A percentile compares a stretch with the other conserved stretches of the same genome.
phyloP scores from a whole-genome alignment of 148 eudicot genomes.

The Spergularia bocconei region DNA sequence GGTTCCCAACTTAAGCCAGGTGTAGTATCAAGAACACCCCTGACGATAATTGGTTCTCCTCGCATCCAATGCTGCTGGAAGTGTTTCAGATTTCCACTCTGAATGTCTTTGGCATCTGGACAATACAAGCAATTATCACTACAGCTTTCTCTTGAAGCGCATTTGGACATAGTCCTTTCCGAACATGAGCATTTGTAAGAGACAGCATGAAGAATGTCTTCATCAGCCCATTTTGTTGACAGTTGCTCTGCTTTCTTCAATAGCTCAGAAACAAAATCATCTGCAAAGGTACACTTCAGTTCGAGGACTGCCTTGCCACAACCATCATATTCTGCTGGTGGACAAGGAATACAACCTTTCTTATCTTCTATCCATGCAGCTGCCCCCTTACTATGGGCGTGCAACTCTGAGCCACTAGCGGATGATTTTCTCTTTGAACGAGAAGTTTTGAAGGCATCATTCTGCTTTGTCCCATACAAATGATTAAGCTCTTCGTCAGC shows the following conservation, averaged over 20 bases:
- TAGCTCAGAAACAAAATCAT: slow-evolving; percentile 36
- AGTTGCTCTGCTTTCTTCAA: slow-evolving; percentile 41
- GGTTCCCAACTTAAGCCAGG: slow-evolving; percentile 68
- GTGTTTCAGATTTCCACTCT: slow-evolving; percentile 38
- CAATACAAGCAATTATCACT: slow-evolving; percentile 44
- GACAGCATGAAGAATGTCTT: slow-evolving; percentile 8
- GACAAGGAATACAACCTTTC: slow-evolving; percentile 51
- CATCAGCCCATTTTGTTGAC: background rate
- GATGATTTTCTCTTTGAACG: too few relatives aligned
- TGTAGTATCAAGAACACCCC: slow-evolving; percentile 41
- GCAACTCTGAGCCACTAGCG: too few relatives aligned
- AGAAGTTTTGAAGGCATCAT: too few relatives aligned
- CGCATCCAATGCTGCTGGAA: slow-evolving; percentile 59
- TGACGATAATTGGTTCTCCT: slow-evolving; percentile 53
- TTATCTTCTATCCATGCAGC: slow-evolving; percentile 44
- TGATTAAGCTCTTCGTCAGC: slow-evolving; percentile 34
- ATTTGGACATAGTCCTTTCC: slow-evolving; percentile 25
- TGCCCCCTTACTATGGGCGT: background rate
- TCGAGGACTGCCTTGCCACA: slow-evolving; percentile 45
- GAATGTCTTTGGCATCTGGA: slow-evolving; percentile 41
- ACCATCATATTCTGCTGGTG: slow-evolving; percentile 41
- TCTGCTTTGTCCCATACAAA: slow-evolving; percentile 33
- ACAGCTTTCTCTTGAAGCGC: slow-evolving; percentile 38
- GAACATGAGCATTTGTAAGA: slow-evolving; percentile 33
- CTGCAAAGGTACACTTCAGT: slow-evolving; percentile 31